These are phyloP conservation scores for Coemansia nantahalensis DNA, from an alignment of 192 early-diverging fungal genomes.

Conservation along the genomic window DNA sequence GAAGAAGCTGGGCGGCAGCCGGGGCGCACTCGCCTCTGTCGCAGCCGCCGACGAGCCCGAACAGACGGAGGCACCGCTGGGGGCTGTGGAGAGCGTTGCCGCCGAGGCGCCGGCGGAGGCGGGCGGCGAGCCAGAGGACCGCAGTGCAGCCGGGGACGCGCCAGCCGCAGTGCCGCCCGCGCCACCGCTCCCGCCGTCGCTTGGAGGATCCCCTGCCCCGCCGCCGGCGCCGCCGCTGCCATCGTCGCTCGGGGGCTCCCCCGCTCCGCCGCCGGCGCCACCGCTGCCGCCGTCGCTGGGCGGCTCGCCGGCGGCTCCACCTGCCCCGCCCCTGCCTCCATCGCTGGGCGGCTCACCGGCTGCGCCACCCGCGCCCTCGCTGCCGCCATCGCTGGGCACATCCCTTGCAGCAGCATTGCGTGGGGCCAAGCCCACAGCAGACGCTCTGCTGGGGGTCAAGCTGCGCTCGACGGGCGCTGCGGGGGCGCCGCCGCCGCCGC, in stretches of 20 bases:
- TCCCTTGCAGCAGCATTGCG: slow-evolving; percentile 13
- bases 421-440: slow-evolving; percentile 27
- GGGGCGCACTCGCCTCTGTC: too few species aligned
- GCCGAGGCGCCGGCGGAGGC: too few species aligned
- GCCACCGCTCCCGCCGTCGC: slow-evolving; percentile 20
- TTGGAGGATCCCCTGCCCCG: slow-evolving; percentile 24
- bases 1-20: too few species aligned
- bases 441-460: slow-evolving; percentile 32
- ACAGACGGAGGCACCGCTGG: not conserved
- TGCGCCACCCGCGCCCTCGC: slow-evolving; percentile 14
- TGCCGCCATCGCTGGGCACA: too few species aligned
- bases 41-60: too few species aligned
- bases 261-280: slow-evolving; percentile 34
- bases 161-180: slow-evolving; percentile 8
- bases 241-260: slow-evolving; percentile 9
- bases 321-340: slow-evolving; percentile 12
- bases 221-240: slow-evolving; percentile 27
- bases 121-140: too few species aligned
- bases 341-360: slow-evolving; percentile 9
- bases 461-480: slow-evolving; percentile 27
- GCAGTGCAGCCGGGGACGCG: too few species aligned
- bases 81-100: too few species aligned
- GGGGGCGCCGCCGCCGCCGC: slow-evolving; percentile 14
- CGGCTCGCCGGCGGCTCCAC: slow-evolving; percentile 22
- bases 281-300: slow-evolving; percentile 18